phyloP scores from a whole-genome alignment of 2,329 filamentous ascomycete genomes.

The Akanthomyces muscarius region DNA sequence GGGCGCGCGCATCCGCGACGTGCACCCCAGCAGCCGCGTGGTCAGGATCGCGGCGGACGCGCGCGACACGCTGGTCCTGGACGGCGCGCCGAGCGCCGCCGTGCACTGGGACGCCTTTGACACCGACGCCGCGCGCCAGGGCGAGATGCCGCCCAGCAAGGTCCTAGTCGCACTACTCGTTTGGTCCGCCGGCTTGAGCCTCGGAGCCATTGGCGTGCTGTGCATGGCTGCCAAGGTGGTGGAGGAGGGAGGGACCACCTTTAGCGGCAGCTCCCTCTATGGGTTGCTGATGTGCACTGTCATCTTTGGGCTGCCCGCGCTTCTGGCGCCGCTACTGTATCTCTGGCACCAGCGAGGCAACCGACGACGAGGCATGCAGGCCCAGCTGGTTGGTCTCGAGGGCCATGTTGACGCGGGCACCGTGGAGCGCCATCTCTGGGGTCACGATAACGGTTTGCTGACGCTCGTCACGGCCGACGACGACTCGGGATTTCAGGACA shows the following conservation, averaged over 20 bases:
- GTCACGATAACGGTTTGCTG: conserved; percentile 16
- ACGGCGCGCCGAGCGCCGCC: conserved; percentile 30
- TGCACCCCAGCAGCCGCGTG: conserved; percentile 38
- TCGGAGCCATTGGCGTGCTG: background rate
- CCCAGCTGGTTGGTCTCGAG: conserved; percentile 20
- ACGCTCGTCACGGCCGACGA: background rate
- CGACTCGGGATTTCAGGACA: background rate
- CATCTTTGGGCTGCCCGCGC: background rate
- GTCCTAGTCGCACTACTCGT: background rate
- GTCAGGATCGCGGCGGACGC: conserved; percentile 33
- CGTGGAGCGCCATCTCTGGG: conserved; percentile 20
- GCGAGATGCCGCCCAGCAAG: background rate
- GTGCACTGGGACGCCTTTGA: conserved; percentile 37
- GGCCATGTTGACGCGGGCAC: conserved; percentile 12
- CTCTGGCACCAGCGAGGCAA: background rate
- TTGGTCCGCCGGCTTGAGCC: background rate
- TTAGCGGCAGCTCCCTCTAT: background rate
- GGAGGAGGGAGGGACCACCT: too few relatives aligned
- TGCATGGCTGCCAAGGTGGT: background rate
- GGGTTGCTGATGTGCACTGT: background rate
- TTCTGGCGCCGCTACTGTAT: background rate
- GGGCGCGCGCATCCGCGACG: conserved; percentile 40
- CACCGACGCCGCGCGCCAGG: background rate
- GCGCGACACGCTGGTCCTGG: conserved; percentile 39
- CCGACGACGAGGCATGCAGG: background rate